Evolutionary conservation across 495 filamentous ascomycete species (phyloP), one percentile per base, ranked within the genome.

Genomic region (Penicillium psychrofluorescens): DNA sequence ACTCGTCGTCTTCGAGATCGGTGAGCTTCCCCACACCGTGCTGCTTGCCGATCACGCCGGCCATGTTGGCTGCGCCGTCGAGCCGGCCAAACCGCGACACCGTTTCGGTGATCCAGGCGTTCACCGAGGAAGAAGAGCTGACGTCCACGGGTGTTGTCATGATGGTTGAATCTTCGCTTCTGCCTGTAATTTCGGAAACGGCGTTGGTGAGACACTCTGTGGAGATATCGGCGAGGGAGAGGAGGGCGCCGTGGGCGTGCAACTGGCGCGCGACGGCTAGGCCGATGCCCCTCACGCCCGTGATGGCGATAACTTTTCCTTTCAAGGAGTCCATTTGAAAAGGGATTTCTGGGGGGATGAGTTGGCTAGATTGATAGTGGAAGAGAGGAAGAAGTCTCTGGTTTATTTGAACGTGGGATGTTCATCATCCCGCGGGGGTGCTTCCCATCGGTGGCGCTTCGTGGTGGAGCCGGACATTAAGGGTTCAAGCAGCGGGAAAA

Each of bases 31-130:
- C 61, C 6, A 58, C 40, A 0, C 64, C 67, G 32, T 63, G 53
- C 7, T 56, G 29, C 36, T 61, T 60, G 2, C 67, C 73, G 9
- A 74, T 61, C 1, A 70, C 59, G 6, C 79, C 79, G 0, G 79
- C 79, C 38, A 79, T 63, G 49, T 82, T 82, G 0, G 75, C 78
- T 4, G 77, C 77, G 11, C 78, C 79, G 45, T 80, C 74, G 15
- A 83, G 49, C 1, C 47, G 44, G 1, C 71, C 75, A 36, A 76
- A 74, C 13, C 59, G 48, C 28, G 48, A 29, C 2, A 78, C 58
- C 0, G 71, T 72, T 3, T 56, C 15, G 6, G 49, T 48, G 41
- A 77, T 71, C 77, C 75, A 79, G 30, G 41, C 54, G 30, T 73
- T 63, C 1, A 79, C 76, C 36, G 69, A 54, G 2, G 53, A 7